These are phyloP conservation scores for Phytopythium vexans DNA, from an alignment of 352 stramenopile genomes.

Conservation along the genomic window DNA sequence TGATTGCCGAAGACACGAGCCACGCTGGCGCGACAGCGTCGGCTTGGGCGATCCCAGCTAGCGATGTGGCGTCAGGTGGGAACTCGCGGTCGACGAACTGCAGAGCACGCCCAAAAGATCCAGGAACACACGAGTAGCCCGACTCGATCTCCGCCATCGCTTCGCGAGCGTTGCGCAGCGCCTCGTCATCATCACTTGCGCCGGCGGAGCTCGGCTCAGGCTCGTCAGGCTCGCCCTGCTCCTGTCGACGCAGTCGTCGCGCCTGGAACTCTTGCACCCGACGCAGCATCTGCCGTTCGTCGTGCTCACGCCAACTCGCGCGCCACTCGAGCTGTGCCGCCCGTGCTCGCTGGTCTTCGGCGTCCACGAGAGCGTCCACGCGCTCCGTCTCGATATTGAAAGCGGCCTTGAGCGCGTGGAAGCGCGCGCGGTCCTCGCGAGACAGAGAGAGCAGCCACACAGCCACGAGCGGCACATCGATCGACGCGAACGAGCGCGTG, in stretches of 20 bases:
- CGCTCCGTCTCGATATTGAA: slow-evolving; percentile 88
- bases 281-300: slow-evolving; percentile 64
- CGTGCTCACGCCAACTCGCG: slow-evolving; percentile 52
- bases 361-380: slow-evolving; percentile 67
- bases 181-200: slow-evolving; percentile 56
- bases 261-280: slow-evolving; percentile 79
- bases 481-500: slow-evolving; percentile 84
- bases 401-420: slow-evolving; percentile 84
- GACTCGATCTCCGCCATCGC: slow-evolving; percentile 84
- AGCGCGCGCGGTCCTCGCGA: slow-evolving; percentile 78
- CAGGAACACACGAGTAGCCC: slow-evolving; percentile 71
- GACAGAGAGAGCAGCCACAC: slow-evolving; percentile 89
- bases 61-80: slow-evolving; percentile 65
- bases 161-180: slow-evolving; percentile 77
- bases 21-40: slow-evolving; percentile 55
- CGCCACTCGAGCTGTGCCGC: slow-evolving; percentile 45
- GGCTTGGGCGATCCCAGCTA: slow-evolving; percentile 62
- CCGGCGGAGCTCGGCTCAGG: slow-evolving; percentile 20
- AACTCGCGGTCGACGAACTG: slow-evolving; percentile 92
- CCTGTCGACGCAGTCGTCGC: slow-evolving; percentile 62
- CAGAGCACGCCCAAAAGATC: slow-evolving; percentile 70
- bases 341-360: slow-evolving; percentile 56
- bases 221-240: slow-evolving; percentile 50
- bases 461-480: slow-evolving; percentile 88
- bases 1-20: slow-evolving; percentile 86